phyloP scores from a whole-genome alignment of 192 early-diverging fungal species.

The Cetraspora pellucida region DNA sequence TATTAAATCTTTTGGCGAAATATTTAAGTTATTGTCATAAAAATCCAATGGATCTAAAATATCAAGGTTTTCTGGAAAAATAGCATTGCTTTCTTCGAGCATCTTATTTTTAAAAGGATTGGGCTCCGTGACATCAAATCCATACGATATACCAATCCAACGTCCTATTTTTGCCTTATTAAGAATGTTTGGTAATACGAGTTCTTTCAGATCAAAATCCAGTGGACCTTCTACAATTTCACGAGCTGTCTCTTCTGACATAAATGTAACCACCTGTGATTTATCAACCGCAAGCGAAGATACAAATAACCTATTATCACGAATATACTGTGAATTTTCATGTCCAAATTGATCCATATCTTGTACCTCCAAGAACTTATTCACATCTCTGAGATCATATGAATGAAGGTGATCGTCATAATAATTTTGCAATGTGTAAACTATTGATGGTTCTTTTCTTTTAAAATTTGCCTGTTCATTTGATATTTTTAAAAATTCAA shows the following conservation, averaged over 20 bases:
- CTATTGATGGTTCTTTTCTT: slow-evolving; percentile 46
- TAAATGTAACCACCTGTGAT: slow-evolving; percentile 56
- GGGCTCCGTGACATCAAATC: slow-evolving; percentile 51
- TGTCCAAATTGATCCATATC: slow-evolving; percentile 37
- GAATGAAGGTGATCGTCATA: slow-evolving; percentile 58
- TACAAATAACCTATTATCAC: slow-evolving; percentile 52
- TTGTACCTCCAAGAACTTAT: slow-evolving; percentile 51
- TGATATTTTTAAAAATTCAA: slow-evolving; percentile 45
- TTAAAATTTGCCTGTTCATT: slow-evolving; percentile 43
- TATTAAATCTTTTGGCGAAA: neutral
- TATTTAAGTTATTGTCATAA: neutral
- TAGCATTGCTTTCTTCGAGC: slow-evolving; percentile 36
- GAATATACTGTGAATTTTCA: slow-evolving; percentile 40
- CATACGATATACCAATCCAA: slow-evolving; percentile 60
- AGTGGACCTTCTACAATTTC: slow-evolving; percentile 55
- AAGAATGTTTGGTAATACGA: slow-evolving; percentile 52
- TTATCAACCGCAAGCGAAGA: slow-evolving; percentile 52
- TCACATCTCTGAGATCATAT: slow-evolving; percentile 49
- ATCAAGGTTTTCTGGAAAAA: slow-evolving; percentile 44
- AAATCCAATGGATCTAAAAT: neutral
- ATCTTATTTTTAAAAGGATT: slow-evolving; percentile 50
- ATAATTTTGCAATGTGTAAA: slow-evolving; percentile 63
- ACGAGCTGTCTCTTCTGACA: slow-evolving; percentile 51
- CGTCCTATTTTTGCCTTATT: slow-evolving; percentile 46
- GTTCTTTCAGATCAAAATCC: slow-evolving; percentile 61